These are phyloP conservation scores for Xylaria sp. DNA, from an alignment of 2,329 filamentous ascomycete genomes.

Conservation along the genomic window DNA sequence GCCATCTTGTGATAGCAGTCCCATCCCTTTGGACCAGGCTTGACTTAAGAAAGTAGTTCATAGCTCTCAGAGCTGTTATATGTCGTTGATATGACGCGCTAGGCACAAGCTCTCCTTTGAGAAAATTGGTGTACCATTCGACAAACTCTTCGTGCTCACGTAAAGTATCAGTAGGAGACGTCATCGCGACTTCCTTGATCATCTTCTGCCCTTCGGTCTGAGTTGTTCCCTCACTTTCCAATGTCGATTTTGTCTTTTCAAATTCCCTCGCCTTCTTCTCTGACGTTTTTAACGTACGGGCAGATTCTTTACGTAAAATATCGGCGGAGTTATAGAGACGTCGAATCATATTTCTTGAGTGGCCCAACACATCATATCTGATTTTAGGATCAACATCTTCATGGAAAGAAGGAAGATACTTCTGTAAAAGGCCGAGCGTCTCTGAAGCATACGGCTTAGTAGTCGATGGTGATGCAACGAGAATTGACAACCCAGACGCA, in stretches of 20 bases:
- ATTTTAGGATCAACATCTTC: constrained; percentile 88
- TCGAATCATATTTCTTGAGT: constrained; percentile 79
- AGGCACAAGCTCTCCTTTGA: constrained; percentile 78
- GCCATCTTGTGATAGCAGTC: constrained; percentile 54
- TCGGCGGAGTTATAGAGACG: constrained; percentile 75
- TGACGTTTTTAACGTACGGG: constrained; percentile 51
- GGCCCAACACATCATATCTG: constrained; percentile 80
- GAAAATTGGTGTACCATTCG: constrained; percentile 77
- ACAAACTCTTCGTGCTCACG: constrained; percentile 71
- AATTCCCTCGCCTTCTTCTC: constrained; percentile 35
- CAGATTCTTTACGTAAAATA: constrained; percentile 55
- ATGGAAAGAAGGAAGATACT: constrained; percentile 76
- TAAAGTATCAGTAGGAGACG: constrained; percentile 52
- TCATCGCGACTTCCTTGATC: constrained; percentile 24
- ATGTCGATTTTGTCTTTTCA: not conserved
- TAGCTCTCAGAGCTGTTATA: constrained; percentile 78
- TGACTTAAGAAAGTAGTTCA: constrained; percentile 73
- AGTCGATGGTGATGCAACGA: constrained; percentile 78
- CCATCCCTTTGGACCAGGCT: constrained; percentile 54
- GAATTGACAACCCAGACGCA: constrained; percentile 81
- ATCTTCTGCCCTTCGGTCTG: constrained; percentile 13
- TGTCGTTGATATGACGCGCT: constrained; percentile 92
- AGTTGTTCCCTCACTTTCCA: not conserved
- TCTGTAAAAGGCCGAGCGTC: constrained; percentile 70
- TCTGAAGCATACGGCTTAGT: constrained; percentile 75